phyloP scores from a whole-genome alignment of 805 yeast genomes.

The Kuraishia molischiana region DNA sequence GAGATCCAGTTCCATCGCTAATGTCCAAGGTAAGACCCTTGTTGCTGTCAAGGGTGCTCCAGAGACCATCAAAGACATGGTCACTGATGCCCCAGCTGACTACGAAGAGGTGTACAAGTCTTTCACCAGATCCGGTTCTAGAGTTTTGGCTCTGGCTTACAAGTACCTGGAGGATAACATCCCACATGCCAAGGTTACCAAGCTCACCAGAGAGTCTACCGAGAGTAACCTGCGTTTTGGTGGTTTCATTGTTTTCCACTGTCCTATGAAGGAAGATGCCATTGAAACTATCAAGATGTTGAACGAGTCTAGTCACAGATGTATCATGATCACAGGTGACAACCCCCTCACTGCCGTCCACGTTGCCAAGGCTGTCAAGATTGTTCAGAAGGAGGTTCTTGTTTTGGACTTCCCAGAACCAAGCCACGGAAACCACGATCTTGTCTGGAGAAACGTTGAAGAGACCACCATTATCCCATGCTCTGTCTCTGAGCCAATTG shows the following conservation, averaged over 20 bases:
- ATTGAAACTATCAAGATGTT: constrained; percentile 83
- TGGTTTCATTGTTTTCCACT: constrained; percentile 93
- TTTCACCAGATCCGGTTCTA: constrained; percentile 90
- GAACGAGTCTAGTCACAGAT: constrained; percentile 91
- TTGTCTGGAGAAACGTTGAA: constrained; percentile 79
- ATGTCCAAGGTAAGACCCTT: constrained; percentile 42
- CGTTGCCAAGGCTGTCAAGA: constrained; percentile 89
- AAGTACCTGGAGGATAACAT: constrained; percentile 51
- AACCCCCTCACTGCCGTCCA: constrained; percentile 97
- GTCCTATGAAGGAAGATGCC: constrained; percentile 94
- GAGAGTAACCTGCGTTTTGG: constrained; percentile 73
- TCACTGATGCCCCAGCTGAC: constrained; percentile 56
- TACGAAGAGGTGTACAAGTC: constrained; percentile 84
- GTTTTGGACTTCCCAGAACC: constrained; percentile 82
- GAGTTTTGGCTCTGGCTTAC: constrained; percentile 93
- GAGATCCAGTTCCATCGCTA: constrained; percentile 84
- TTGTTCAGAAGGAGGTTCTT: constrained; percentile 74
- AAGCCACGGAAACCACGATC: constrained; percentile 45
- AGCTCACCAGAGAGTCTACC: constrained; percentile 63
- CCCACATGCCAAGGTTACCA: constrained; percentile 38
- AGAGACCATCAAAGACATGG: constrained; percentile 80
- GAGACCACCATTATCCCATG: constrained; percentile 67
- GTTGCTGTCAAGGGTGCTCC: constrained; percentile 98
- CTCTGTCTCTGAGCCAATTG: constrained; percentile 47
- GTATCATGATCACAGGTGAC: constrained; percentile 98